Evolutionary conservation across 371 early-diverging fungal genomes (phyloP).

Genomic region (Mortierella sp.): DNA sequence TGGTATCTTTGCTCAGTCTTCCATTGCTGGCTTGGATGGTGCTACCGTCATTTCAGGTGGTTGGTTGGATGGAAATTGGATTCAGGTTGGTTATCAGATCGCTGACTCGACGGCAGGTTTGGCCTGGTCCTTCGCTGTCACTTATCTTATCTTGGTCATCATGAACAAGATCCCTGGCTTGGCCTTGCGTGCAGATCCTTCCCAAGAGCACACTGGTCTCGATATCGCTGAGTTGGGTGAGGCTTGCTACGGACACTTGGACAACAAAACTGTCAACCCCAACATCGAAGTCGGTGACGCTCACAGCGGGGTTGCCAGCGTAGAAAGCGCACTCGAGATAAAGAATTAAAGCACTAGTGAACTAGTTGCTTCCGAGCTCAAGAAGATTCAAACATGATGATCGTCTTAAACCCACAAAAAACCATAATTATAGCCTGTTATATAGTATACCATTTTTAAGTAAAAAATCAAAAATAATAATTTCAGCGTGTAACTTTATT

Average conservation of each 20-base stretch:
- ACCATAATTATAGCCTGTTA: too few species aligned
- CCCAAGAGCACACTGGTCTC: constrained; percentile 78
- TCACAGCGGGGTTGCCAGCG: constrained; percentile 15
- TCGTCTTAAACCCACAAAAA: too few species aligned
- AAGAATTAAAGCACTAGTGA: too few species aligned
- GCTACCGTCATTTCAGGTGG: constrained; percentile 76
- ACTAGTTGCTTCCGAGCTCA: too few species aligned
- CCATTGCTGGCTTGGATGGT: constrained; percentile 81
- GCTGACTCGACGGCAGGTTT: constrained; percentile 81
- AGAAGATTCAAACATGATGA: too few species aligned
- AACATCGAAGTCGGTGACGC: constrained; percentile 38
- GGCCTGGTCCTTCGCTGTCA: constrained; percentile 83
- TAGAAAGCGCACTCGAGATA: constrained; percentile 20
- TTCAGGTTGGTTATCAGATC: constrained; percentile 85
- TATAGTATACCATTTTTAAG: too few species aligned
- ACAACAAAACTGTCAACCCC: constrained; percentile 25
- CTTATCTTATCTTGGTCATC: constrained; percentile 77
- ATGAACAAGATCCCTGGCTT: constrained; percentile 87
- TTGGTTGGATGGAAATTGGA: constrained; percentile 85
- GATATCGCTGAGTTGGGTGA: constrained; percentile 86
- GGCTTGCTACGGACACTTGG: constrained; percentile 63
- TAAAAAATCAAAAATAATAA: too few species aligned
- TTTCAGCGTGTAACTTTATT: too few species aligned
- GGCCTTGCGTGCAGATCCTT: constrained; percentile 77
- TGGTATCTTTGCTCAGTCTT: constrained; percentile 88